Conservation (phyloP, 768 basidiomycete genomes). For the Lactarius vividus region DNA sequence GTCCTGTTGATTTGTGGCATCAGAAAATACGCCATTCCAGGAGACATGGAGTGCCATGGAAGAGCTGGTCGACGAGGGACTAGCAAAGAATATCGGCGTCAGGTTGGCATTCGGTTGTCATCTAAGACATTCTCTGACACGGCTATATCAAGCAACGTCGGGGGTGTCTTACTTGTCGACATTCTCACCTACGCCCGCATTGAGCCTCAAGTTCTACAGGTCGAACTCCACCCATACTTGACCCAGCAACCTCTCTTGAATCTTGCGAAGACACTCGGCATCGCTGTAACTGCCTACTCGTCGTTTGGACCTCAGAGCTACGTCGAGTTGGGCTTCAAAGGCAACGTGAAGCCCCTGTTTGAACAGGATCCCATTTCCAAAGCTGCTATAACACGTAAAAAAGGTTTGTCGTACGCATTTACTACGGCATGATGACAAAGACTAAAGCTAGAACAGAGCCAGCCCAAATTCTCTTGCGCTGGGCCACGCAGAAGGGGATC, state of each 20-base stretch:
- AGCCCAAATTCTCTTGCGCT: slow-evolving; percentile 48
- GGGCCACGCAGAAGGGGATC: slow-evolving; percentile 48
- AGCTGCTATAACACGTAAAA: slow-evolving; percentile 51
- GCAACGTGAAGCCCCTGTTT: slow-evolving; percentile 47
- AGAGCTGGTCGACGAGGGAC: slow-evolving; percentile 64
- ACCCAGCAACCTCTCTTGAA: slow-evolving; percentile 47
- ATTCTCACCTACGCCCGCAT: slow-evolving; percentile 74
- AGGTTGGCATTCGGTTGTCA: slow-evolving; percentile 41
- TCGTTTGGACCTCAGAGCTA: slow-evolving; percentile 55
- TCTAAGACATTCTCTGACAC: not conserved
- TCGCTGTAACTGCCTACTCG: slow-evolving; percentile 56
- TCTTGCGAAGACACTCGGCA: slow-evolving; percentile 43
- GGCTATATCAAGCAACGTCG: slow-evolving; percentile 57
- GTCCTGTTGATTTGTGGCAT: slow-evolving; percentile 2
- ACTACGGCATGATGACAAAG: not conserved
- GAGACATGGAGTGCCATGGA: slow-evolving; percentile 89
- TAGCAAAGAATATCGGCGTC: slow-evolving; percentile 77
- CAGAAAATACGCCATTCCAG: slow-evolving; percentile 66
- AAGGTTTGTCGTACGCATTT: slow-evolving; percentile 42
- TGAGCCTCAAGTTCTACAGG: slow-evolving; percentile 55
- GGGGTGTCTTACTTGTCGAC: slow-evolving; percentile 69
- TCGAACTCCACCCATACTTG: slow-evolving; percentile 59
- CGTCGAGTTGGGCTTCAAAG: slow-evolving; percentile 63
- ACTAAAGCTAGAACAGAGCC: slow-evolving; percentile 30
- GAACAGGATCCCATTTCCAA: slow-evolving; percentile 43